phyloP scores from a whole-genome alignment of 257 asterid species.

The Ophiorrhiza pumila region DNA sequence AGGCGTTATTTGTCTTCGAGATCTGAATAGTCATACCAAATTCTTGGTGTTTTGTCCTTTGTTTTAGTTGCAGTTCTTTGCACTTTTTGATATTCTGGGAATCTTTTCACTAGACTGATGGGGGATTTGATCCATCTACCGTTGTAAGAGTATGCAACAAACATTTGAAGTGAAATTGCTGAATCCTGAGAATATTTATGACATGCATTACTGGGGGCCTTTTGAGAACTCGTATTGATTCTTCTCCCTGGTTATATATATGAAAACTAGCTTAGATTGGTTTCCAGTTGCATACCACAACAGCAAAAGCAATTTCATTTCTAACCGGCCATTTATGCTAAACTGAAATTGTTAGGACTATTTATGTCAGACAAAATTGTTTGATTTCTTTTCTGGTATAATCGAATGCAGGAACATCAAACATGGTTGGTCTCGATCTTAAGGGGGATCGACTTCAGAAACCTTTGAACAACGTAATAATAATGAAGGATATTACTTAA shows the following conservation, averaged over 20 bases:
- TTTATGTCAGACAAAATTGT: neutral
- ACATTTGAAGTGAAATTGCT: neutral
- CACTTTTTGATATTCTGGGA: neutral
- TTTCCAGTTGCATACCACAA: neutral
- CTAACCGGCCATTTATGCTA: too few relatives aligned
- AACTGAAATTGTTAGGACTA: neutral
- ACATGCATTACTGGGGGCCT: neutral
- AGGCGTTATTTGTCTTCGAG: slow-evolving; percentile 5
- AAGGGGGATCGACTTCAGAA: neutral
- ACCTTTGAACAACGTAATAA: neutral
- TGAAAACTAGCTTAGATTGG: neutral
- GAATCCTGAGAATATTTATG: neutral
- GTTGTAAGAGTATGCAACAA: neutral
- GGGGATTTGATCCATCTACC: too few relatives aligned
- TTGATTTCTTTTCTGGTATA: neutral
- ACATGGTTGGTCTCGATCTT: neutral
- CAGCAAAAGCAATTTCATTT: too few relatives aligned
- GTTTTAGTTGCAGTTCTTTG: neutral
- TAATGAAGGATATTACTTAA: too few relatives aligned
- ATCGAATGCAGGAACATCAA: neutral
- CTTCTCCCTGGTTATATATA: neutral
- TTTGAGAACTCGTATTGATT: neutral
- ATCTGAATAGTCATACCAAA: slow-evolving; percentile 11
- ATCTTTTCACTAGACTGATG: neutral
- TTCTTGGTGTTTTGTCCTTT: neutral